Conservation (phyloP, 805 yeast species). For the Nakazawaea laoshanensis region DNA sequence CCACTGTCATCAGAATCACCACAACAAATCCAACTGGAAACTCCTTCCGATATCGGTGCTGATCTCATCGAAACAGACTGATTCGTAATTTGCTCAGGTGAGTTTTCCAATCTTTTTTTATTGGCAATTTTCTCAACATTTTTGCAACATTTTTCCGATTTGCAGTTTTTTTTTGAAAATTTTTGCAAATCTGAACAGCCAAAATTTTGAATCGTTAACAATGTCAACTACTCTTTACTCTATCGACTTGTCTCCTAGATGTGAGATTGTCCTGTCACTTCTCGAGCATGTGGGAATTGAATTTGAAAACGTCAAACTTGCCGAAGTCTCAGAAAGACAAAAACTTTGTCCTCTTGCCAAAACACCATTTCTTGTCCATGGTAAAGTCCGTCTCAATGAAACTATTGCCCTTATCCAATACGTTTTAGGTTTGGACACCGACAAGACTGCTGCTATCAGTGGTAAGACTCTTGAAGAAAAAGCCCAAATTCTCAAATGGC, state of each 20-base stretch:
- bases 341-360: slow-evolving; percentile 48
- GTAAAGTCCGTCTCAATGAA: slow-evolving; percentile 64
- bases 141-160: too few species aligned
- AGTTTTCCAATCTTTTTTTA: too few species aligned
- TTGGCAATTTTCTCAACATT: too few species aligned
- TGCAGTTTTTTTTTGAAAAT: too few species aligned
- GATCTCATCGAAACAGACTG: background rate
- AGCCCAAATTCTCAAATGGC: slow-evolving; percentile 56
- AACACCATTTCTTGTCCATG: slow-evolving; percentile 61
- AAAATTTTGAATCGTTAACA: too few species aligned
- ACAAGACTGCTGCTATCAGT: slow-evolving; percentile 27
- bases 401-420: slow-evolving; percentile 56
- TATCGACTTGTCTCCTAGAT: background rate
- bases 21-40: too few species aligned
- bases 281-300: background rate
- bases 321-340: background rate
- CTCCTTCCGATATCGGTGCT: background rate
- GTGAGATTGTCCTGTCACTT: background rate
- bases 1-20: too few species aligned
- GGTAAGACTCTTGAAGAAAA: slow-evolving; percentile 53
- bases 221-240: background rate
- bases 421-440: slow-evolving; percentile 13
- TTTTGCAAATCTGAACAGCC: too few species aligned
- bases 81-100: too few species aligned
- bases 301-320: background rate